Evolutionary conservation across 257 asterid species (phyloP).

Genomic region (Catharanthus roseus): DNA sequence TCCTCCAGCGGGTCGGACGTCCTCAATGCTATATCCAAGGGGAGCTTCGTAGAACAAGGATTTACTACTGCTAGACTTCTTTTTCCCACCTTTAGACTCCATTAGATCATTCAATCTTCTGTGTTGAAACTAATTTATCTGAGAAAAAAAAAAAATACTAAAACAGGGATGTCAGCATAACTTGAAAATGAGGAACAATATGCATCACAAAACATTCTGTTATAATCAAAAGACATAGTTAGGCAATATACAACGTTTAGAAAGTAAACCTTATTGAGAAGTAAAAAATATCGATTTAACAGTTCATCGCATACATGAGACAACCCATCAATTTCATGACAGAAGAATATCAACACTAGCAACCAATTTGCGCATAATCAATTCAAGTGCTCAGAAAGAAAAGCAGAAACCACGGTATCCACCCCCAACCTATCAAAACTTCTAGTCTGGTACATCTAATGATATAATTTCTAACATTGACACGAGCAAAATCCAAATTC

Average conservation of each 20-base stretch:
- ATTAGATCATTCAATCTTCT: conserved; percentile 23
- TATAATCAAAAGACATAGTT: neutral
- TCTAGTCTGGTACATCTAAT: no score
- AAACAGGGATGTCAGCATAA: conserved; percentile 1
- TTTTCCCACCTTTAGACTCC: conserved; percentile 58
- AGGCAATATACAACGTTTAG: neutral
- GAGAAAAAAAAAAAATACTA: neutral
- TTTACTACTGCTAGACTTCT: conserved; percentile 73
- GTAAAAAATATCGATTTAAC: neutral
- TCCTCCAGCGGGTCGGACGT: conserved; percentile 90
- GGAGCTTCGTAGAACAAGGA: conserved; percentile 78
- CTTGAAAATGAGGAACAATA: neutral
- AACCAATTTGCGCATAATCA: neutral
- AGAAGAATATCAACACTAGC: neutral
- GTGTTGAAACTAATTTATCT: neutral
- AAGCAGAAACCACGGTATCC: no score
- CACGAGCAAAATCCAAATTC: neutral
- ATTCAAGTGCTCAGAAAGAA: neutral
- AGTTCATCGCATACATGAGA: neutral
- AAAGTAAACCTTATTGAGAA: neutral
- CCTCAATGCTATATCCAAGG: conserved; percentile 88
- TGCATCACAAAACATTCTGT: neutral
- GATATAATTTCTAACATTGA: neutral
- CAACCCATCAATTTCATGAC: neutral
- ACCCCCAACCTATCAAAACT: no score